phyloP scores from a whole-genome alignment of 2,329 filamentous ascomycete species.

The Fusarium metavorans region DNA sequence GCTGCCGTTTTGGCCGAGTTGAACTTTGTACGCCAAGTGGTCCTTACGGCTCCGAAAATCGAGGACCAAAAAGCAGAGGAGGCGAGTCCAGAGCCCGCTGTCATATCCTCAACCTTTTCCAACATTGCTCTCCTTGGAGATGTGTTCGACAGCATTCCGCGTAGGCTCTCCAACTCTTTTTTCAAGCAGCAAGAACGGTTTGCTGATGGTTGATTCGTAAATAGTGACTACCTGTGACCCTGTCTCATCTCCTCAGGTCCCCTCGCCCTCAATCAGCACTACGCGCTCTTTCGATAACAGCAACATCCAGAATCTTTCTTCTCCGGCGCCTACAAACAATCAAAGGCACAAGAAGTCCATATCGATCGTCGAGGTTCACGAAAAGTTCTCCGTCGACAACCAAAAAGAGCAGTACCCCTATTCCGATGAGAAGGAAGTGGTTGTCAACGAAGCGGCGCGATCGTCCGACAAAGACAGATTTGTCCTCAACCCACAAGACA shows the following conservation, averaged over 20 bases:
- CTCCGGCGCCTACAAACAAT: rapidly evolving
- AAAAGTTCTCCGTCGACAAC: background rate
- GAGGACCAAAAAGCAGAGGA: background rate
- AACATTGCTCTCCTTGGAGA: background rate
- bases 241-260: background rate
- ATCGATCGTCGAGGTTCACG: background rate
- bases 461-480: background rate
- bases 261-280: background rate
- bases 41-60: background rate
- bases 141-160: background rate
- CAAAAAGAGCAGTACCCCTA: background rate
- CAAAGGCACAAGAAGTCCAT: background rate
- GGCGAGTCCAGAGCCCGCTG: background rate
- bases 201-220: background rate
- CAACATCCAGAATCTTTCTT: background rate
- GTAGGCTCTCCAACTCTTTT: background rate
- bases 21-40: background rate
- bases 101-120: background rate
- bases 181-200: background rate
- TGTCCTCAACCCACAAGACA: background rate
- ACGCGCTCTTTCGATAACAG: background rate
- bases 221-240: background rate
- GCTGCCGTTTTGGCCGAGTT: background rate
- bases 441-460: no score
- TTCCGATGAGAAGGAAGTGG: background rate